Conservation (phyloP, 1,139 yeast species). For the Candida sojae region DNA sequence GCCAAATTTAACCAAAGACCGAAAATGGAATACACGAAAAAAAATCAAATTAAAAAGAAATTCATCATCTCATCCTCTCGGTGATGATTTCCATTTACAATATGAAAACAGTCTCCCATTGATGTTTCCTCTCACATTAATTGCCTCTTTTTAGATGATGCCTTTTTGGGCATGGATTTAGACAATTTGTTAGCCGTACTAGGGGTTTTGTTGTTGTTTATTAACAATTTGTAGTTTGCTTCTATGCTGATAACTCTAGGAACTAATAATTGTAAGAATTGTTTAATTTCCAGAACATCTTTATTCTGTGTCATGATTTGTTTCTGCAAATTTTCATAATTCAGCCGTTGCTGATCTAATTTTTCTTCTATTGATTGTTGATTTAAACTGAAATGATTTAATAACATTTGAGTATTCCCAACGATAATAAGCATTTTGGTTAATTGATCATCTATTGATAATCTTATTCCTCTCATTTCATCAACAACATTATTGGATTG, state of each 20-base stretch:
- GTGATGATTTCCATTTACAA: neutral
- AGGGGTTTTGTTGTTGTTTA: neutral
- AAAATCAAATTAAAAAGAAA: neutral
- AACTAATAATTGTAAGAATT: slow-evolving; percentile 21
- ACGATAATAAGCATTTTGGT: neutral
- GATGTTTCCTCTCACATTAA: neutral
- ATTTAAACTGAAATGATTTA: neutral
- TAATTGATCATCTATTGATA: neutral
- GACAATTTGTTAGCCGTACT: neutral
- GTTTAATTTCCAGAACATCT: slow-evolving; percentile 18
- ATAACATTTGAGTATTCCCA: slow-evolving; percentile 1
- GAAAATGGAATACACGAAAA: neutral
- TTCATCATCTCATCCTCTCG: neutral
- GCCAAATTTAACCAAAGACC: neutral
- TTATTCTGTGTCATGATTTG: slow-evolving; percentile 4
- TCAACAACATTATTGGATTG: neutral
- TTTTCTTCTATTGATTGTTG: slow-evolving; percentile 2
- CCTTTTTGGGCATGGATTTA: neutral
- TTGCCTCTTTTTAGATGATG: neutral
- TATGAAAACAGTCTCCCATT: neutral
- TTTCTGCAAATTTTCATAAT: neutral
- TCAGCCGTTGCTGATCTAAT: neutral
- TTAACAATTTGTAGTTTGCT: slow-evolving; percentile 4
- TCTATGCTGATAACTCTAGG: slow-evolving; percentile 24
- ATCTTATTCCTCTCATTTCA: neutral